Evolutionary conservation across 1,284 basidiomycete species (phyloP).

Genomic region (Sanghuangporus sanghuang): DNA sequence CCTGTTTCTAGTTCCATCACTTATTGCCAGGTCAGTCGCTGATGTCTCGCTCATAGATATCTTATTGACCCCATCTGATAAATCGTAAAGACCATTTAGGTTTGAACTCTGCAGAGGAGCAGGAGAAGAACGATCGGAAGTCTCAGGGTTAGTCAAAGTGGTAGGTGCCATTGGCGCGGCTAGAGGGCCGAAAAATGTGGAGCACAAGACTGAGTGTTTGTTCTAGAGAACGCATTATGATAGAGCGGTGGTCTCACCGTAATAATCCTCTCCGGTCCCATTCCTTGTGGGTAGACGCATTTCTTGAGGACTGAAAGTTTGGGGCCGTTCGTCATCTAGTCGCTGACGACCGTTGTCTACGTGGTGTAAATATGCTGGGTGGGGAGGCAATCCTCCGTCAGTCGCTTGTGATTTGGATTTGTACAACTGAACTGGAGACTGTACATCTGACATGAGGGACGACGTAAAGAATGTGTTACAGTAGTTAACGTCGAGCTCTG

Average conservation of each 20-base stretch:
- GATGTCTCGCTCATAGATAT: not conserved
- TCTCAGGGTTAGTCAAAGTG: too few species aligned
- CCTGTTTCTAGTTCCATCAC: not conserved
- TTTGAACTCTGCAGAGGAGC: not conserved
- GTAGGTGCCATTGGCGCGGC: not conserved
- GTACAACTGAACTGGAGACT: not conserved
- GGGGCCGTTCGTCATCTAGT: not conserved
- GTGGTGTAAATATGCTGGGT: conserved; percentile 3
- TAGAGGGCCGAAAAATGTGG: not conserved
- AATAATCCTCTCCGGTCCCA: not conserved
- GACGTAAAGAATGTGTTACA: too few species aligned
- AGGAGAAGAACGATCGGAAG: not conserved
- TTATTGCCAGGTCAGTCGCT: too few species aligned
- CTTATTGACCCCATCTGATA: not conserved
- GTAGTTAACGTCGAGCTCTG: too few species aligned
- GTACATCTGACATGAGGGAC: not conserved
- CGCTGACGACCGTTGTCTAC: not conserved
- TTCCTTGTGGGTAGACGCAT: not conserved
- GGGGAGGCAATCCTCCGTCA: not conserved
- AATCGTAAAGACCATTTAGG: not conserved
- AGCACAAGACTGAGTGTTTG: not conserved
- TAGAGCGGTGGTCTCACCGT: not conserved
- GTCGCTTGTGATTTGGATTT: not conserved
- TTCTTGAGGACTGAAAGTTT: not conserved
- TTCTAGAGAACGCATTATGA: not conserved